These are phyloP conservation scores for Zostera marina DNA, from an alignment of 116 monocot genomes.

Conservation along the genomic window DNA sequence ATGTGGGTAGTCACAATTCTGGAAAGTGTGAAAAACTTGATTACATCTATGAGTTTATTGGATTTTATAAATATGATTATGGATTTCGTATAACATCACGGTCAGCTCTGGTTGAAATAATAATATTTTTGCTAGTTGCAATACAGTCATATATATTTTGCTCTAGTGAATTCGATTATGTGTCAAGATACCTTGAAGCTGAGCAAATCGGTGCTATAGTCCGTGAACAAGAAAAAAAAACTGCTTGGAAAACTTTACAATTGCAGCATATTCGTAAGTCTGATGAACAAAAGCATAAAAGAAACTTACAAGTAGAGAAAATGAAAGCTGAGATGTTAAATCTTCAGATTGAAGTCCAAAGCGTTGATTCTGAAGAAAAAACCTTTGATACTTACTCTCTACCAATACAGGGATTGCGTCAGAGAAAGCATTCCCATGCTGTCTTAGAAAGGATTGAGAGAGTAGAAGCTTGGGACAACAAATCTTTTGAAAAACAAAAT, in stretches of 20 bases:
- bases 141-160: constrained; percentile 88
- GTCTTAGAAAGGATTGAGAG: constrained; percentile 7
- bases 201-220: constrained; percentile 91
- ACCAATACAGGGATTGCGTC: constrained; percentile 33
- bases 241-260: constrained; percentile 81
- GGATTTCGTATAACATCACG: constrained; percentile 90
- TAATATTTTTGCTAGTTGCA: constrained; percentile 81
- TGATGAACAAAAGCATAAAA: constrained; percentile 58
- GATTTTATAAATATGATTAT: constrained; percentile 97
- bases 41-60: constrained; percentile 86
- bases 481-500: constrained; percentile 13
- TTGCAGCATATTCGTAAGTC: constrained; percentile 71
- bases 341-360: constrained; percentile 67
- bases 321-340: constrained; percentile 97
- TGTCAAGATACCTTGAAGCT: constrained; percentile 88
- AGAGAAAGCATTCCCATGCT: constrained; percentile 22
- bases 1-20: constrained; percentile 53
- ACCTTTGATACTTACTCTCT: constrained; percentile 21
- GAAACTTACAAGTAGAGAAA: constrained; percentile 91
- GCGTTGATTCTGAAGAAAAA: constrained; percentile 31
- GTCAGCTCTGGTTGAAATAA: constrained; percentile 88
- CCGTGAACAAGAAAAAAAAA: constrained; percentile 87
- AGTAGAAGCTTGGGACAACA: constrained; percentile 9
- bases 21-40: constrained; percentile 61
- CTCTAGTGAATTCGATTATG: constrained; percentile 76